Evolutionary conservation across 169 alveolate species (phyloP).

Genomic region (Blepharisma undulans): DNA sequence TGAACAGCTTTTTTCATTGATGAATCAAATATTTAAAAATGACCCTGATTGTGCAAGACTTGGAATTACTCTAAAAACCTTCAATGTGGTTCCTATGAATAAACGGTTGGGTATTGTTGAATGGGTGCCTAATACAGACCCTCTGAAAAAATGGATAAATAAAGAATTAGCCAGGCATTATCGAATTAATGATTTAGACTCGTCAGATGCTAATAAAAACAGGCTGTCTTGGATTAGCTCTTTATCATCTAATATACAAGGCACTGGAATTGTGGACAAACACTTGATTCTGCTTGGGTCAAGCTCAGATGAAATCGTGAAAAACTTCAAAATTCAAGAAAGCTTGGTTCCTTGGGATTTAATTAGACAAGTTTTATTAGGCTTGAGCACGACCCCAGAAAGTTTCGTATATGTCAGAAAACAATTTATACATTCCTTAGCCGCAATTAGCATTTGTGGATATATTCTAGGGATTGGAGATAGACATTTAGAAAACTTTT

Average conservation of each 20-base stretch:
- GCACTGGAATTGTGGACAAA: slow-evolving; percentile 54
- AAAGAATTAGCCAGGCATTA: slow-evolving; percentile 63
- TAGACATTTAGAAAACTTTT: slow-evolving; percentile 88
- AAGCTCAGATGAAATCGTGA: slow-evolving; percentile 61
- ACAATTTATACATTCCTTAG: slow-evolving; percentile 75
- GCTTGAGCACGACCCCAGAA: slow-evolving; percentile 75
- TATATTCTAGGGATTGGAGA: slow-evolving; percentile 90
- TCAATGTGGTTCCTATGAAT: slow-evolving; percentile 84
- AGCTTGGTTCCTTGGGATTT: slow-evolving; percentile 73
- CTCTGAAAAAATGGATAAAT: slow-evolving; percentile 75
- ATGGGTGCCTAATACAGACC: slow-evolving; percentile 88
- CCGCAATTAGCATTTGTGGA: slow-evolving; percentile 79
- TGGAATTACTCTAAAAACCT: slow-evolving; percentile 72
- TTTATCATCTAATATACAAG: slow-evolving; percentile 52
- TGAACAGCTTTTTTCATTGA: slow-evolving; percentile 77
- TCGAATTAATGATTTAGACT: slow-evolving; percentile 57
- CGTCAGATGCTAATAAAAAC: slow-evolving; percentile 63
- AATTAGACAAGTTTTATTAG: slow-evolving; percentile 75
- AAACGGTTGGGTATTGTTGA: slow-evolving; percentile 82
- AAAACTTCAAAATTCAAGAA: slow-evolving; percentile 68
- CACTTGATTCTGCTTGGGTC: slow-evolving; percentile 49
- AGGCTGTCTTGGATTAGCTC: slow-evolving; percentile 68
- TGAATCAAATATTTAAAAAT: slow-evolving; percentile 77
- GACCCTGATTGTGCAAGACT: slow-evolving; percentile 74
- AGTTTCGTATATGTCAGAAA: slow-evolving; percentile 76